A percentile compares a stretch with the other conserved stretches of the same genome.
Conservation (phyloP, 2,329 filamentous ascomycete genomes). For the Xylaria sp. region DNA sequence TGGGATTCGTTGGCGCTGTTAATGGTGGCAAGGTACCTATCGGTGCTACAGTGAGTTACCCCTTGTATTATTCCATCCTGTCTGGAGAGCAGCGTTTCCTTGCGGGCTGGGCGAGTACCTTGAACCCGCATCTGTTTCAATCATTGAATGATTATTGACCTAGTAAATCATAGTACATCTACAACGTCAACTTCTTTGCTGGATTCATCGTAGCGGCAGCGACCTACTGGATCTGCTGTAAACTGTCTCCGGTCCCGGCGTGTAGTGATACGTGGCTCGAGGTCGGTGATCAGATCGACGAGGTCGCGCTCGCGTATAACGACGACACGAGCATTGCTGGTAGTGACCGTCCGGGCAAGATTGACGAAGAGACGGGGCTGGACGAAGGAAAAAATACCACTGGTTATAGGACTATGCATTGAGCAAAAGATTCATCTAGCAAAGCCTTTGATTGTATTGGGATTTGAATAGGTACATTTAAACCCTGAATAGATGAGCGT, state of each 20-base stretch:
- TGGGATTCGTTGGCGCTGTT: constrained; percentile 86
- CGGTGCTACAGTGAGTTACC: constrained; percentile 61
- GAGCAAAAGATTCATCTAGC: not conserved
- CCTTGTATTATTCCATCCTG: too few species aligned
- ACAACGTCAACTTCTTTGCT: constrained; percentile 88
- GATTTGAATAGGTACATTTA: too few species aligned
- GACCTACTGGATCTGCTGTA: constrained; percentile 74
- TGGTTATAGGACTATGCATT: constrained; percentile 17
- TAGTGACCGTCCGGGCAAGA: constrained; percentile 42
- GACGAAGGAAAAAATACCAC: constrained; percentile 35
- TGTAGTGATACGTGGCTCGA: constrained; percentile 71
- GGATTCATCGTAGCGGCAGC: constrained; percentile 74
- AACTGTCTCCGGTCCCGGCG: constrained; percentile 73
- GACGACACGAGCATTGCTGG: constrained; percentile 26
- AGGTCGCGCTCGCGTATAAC: constrained; percentile 56
- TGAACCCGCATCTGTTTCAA: too few species aligned
- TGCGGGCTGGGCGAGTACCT: too few species aligned
- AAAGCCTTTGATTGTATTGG: constrained; percentile 43
- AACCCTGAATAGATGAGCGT: too few species aligned
- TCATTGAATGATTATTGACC: too few species aligned
- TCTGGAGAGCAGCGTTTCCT: too few species aligned
- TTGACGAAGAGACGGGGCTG: constrained; percentile 46
- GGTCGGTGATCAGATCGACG: constrained; percentile 54
- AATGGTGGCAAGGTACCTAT: constrained; percentile 69
- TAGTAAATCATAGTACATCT: constrained; percentile 65